A percentile compares a stretch with the other conserved stretches of the same genome.
These are phyloP conservation scores for Trypanosoma vivax DNA, from an alignment of 208 protist species.

Conservation along the genomic window DNA sequence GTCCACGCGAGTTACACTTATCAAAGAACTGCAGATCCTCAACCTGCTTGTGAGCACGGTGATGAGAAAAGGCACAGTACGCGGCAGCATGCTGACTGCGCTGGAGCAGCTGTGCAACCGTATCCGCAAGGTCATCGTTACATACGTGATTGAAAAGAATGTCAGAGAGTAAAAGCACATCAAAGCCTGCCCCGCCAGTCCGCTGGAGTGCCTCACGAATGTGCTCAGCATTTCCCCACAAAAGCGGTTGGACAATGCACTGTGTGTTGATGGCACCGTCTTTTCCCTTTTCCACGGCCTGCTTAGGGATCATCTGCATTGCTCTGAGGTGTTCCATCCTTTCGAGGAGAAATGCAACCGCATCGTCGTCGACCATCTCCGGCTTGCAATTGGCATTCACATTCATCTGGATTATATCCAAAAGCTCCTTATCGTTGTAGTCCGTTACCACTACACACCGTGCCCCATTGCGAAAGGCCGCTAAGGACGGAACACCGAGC, in stretches of 20 bases:
- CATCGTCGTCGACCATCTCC: conserved; percentile 36
- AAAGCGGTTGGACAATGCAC: conserved; percentile 60
- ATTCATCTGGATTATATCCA: conserved; percentile 76
- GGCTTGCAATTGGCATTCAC: conserved; percentile 56
- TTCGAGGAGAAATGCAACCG: conserved; percentile 18
- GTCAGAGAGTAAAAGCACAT: conserved; percentile 84
- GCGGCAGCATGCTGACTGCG: conserved; percentile 38
- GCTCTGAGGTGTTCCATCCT: conserved; percentile 6
- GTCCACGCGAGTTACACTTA: conserved; percentile 63
- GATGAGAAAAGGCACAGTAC: conserved; percentile 89
- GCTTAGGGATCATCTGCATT: neutral
- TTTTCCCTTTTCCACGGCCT: neutral
- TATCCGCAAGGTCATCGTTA: conserved; percentile 78
- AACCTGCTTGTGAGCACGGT: conserved; percentile 77
- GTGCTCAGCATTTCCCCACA: conserved; percentile 79
- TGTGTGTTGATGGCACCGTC: conserved; percentile 5
- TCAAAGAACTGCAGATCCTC: conserved; percentile 87
- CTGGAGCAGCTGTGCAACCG: conserved; percentile 41
- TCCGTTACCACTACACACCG: conserved; percentile 67
- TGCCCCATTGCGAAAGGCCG: conserved; percentile 68
- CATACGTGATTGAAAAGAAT: conserved; percentile 90
- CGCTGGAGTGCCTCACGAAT: conserved; percentile 52
- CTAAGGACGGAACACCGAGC: conserved; percentile 71
- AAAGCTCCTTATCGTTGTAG: conserved; percentile 70
- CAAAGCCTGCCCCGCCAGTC: conserved; percentile 58